Conservation (phyloP, 1,284 basidiomycete genomes). For the Boletus hoseneyae region DNA sequence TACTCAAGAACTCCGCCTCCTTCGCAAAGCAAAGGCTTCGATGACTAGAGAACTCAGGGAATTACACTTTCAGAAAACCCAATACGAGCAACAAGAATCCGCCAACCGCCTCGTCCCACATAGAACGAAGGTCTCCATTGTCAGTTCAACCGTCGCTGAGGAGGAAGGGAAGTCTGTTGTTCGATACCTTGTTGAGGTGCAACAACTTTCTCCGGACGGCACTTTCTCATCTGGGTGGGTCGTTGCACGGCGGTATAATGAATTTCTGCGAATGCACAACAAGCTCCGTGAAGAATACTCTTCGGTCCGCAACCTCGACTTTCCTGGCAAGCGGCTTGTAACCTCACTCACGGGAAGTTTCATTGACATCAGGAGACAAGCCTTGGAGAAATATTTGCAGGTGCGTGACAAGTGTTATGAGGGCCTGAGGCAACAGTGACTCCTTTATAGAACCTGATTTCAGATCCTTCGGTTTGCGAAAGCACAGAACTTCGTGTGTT, state of each 20-base stretch:
- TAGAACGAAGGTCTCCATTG: constrained; percentile 75
- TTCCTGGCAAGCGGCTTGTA: constrained; percentile 90
- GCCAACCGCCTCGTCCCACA: constrained; percentile 81
- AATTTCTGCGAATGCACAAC: constrained; percentile 88
- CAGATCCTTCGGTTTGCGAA: constrained; percentile 75
- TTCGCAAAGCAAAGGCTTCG: constrained; percentile 77
- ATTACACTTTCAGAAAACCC: constrained; percentile 82
- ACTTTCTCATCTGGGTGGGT: constrained; percentile 84
- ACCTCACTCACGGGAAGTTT: constrained; percentile 78
- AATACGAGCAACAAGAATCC: constrained; percentile 88
- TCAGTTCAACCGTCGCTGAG: constrained; percentile 72
- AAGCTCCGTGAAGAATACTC: constrained; percentile 74
- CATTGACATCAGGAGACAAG: constrained; percentile 75
- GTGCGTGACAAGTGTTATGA: constrained; percentile 41
- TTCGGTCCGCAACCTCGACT: constrained; percentile 69
- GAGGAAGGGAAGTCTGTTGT: constrained; percentile 88
- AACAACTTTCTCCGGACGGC: constrained; percentile 77
- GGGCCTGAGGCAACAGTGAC: constrained; percentile 3
- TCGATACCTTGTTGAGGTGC: constrained; percentile 89
- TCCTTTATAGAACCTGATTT: constrained; percentile 59
- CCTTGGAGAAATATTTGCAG: constrained; percentile 88
- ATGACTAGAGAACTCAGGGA: constrained; percentile 82
- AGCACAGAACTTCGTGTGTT: constrained; percentile 83
- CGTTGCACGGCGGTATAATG: constrained; percentile 88
- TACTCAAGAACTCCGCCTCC: constrained; percentile 77